These are phyloP conservation scores for Cornus kousa DNA, from an alignment of 148 eudicot genomes.

Conservation along the genomic window DNA sequence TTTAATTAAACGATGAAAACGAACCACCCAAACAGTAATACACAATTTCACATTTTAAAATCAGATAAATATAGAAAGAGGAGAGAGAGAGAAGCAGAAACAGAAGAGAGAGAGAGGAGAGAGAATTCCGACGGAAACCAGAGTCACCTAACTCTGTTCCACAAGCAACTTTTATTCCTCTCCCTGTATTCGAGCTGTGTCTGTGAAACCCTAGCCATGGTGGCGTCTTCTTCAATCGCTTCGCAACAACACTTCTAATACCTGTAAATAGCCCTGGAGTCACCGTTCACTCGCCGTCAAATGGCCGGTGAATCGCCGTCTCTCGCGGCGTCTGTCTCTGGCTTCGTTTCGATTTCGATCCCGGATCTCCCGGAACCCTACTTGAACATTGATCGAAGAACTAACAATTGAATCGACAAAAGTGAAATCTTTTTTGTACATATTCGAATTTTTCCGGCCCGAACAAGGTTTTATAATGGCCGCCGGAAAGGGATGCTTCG, in stretches of 20 bases:
- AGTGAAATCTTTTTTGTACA: background rate
- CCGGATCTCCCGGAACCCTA: conserved; percentile 37
- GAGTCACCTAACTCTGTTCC: background rate
- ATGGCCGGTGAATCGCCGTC: conserved; percentile 26
- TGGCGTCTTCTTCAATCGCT: background rate
- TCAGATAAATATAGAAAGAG: background rate
- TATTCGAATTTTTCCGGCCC: background rate
- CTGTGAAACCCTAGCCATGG: conserved; percentile 4
- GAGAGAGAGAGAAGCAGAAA: background rate
- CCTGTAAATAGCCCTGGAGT: background rate
- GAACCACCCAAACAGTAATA: background rate
- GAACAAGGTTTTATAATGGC: conserved; percentile 17
- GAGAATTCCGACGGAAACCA: background rate
- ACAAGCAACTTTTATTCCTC: background rate
- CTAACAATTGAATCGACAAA: background rate
- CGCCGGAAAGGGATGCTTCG: conserved; percentile 42
- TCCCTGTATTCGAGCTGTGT: background rate
- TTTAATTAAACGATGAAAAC: conserved; percentile 14
- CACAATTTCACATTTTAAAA: background rate
- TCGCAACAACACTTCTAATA: background rate
- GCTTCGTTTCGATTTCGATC: conserved; percentile 28
- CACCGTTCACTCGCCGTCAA: conserved; percentile 1
- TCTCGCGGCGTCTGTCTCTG: conserved; percentile 23
- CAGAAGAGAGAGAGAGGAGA: background rate
- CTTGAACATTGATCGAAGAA: conserved; percentile 7